These are phyloP conservation scores for Phaseolus lunatus DNA, from an alignment of 306 rosid genomes.

Conservation along the genomic window DNA sequence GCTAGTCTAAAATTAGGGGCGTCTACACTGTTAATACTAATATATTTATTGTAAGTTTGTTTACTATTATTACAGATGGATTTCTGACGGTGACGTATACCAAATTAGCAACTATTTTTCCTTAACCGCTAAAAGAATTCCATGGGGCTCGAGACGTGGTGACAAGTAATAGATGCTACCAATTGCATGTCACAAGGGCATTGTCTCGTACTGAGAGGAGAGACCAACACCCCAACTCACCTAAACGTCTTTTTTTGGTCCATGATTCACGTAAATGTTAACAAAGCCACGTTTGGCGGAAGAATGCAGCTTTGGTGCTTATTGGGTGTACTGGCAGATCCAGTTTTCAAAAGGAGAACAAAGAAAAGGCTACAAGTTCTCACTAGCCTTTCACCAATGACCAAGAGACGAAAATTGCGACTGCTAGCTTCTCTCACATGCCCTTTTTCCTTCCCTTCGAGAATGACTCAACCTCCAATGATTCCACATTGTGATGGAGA, in stretches of 20 bases:
- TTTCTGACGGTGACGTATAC: slow-evolving; percentile 43
- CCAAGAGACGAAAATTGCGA: slow-evolving; percentile 25
- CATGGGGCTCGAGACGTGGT: slow-evolving; percentile 53
- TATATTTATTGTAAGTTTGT: background rate
- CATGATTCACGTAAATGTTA: slow-evolving; percentile 26
- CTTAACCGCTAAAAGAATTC: slow-evolving; percentile 15
- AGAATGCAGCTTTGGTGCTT: slow-evolving; percentile 43
- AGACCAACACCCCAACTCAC: slow-evolving; percentile 37
- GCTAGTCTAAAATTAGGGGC: slow-evolving; percentile 43
- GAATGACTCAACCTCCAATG: slow-evolving; percentile 42
- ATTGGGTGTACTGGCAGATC: slow-evolving; percentile 39
- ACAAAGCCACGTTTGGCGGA: slow-evolving; percentile 35
- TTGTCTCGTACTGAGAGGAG: slow-evolving; percentile 39
- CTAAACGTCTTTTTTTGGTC: background rate
- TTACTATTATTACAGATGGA: background rate
- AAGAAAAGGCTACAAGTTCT: slow-evolving; percentile 31
- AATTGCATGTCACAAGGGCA: slow-evolving; percentile 27
- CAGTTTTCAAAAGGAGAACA: slow-evolving; percentile 35
- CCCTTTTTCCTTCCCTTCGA: slow-evolving; percentile 43
- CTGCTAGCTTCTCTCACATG: slow-evolving; percentile 23
- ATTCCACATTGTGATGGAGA: slow-evolving; percentile 43
- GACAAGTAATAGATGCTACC: slow-evolving; percentile 31
- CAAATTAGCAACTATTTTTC: slow-evolving; percentile 42
- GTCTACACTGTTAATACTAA: slow-evolving; percentile 12
- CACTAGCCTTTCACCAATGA: slow-evolving; percentile 33